A percentile compares a stretch with the other conserved stretches of the same genome.
Evolutionary conservation across 805 yeast species (phyloP).

Genomic region (Wickerhamomyces sydowiorum): DNA sequence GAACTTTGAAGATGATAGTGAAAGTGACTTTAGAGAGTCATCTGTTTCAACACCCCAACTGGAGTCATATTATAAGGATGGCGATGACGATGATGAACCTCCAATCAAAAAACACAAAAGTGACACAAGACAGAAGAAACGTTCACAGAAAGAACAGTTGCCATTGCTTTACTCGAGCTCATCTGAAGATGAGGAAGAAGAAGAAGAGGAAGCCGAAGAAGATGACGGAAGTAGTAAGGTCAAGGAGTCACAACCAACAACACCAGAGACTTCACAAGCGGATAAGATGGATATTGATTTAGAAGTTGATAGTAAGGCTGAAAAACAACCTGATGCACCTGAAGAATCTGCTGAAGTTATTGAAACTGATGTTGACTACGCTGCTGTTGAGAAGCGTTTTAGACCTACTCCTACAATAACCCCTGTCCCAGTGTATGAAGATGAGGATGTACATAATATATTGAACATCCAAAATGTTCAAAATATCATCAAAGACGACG

Average conservation of each 20-base stretch:
- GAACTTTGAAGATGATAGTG: slow-evolving; percentile 15
- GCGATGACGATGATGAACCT: neutral
- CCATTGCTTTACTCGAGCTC: slow-evolving; percentile 20
- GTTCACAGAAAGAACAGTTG: neutral
- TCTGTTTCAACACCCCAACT: slow-evolving; percentile 9
- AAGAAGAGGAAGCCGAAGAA: neutral
- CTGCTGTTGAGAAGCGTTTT: slow-evolving; percentile 30
- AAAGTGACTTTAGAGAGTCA: slow-evolving; percentile 6
- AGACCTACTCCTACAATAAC: slow-evolving; percentile 41
- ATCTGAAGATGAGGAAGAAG: slow-evolving; percentile 22
- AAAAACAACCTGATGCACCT: slow-evolving; percentile 2
- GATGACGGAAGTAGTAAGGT: neutral
- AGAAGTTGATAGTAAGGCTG: no score
- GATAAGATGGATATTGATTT: slow-evolving; percentile 21
- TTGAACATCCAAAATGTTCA: slow-evolving; percentile 47
- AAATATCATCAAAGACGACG: slow-evolving; percentile 59
- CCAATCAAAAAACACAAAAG: neutral
- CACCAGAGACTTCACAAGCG: slow-evolving; percentile 20
- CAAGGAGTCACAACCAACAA: slow-evolving; percentile 22
- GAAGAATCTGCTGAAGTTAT: slow-evolving; percentile 17
- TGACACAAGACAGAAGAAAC: neutral
- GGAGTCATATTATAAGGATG: neutral
- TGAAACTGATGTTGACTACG: slow-evolving; percentile 16
- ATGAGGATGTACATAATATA: slow-evolving; percentile 20
- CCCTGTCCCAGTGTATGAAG: slow-evolving; percentile 55